Conservation (phyloP, 2,329 filamentous ascomycete species). For the Aspergillus neoniger region DNA sequence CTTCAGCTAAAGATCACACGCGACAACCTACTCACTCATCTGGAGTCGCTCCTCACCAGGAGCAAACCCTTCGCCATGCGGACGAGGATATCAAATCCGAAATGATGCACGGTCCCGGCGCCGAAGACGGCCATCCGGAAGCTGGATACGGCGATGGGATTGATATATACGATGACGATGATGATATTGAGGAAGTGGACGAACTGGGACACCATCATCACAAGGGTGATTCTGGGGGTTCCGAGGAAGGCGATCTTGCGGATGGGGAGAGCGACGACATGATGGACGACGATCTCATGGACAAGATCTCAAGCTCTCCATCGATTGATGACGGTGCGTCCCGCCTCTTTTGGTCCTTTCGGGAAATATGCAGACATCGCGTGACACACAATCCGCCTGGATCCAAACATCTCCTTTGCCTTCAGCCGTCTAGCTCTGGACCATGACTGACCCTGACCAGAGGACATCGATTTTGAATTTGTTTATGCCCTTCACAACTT, state of each 20-base stretch:
- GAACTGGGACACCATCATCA: constrained; percentile 21
- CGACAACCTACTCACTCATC: constrained; percentile 55
- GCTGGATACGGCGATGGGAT: constrained; percentile 35
- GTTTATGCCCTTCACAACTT: constrained; percentile 98
- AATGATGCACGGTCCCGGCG: constrained; percentile 63
- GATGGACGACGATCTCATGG: constrained; percentile 92
- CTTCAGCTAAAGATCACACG: constrained; percentile 81
- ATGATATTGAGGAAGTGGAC: constrained; percentile 9
- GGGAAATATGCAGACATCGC: not conserved
- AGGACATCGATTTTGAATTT: constrained; percentile 99
- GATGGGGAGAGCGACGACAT: constrained; percentile 69
- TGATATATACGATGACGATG: constrained; percentile 36
- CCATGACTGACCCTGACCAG: constrained; percentile 87
- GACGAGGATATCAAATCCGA: constrained; percentile 75
- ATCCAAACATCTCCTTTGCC: not conserved
- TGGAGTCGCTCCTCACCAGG: constrained; percentile 76
- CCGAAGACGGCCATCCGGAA: constrained; percentile 58
- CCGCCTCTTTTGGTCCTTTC: not conserved
- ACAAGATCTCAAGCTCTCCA: constrained; percentile 97
- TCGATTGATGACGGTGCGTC: constrained; percentile 92
- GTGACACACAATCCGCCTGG: not conserved
- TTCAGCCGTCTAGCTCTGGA: constrained; percentile 33
- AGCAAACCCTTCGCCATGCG: constrained; percentile 78
- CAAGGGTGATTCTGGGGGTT: constrained; percentile 14
- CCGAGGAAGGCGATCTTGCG: constrained; percentile 55